Base-by-base conservation (phyloP, 768 basidiomycete genomes). In the Pleurotus djamor region DNA sequence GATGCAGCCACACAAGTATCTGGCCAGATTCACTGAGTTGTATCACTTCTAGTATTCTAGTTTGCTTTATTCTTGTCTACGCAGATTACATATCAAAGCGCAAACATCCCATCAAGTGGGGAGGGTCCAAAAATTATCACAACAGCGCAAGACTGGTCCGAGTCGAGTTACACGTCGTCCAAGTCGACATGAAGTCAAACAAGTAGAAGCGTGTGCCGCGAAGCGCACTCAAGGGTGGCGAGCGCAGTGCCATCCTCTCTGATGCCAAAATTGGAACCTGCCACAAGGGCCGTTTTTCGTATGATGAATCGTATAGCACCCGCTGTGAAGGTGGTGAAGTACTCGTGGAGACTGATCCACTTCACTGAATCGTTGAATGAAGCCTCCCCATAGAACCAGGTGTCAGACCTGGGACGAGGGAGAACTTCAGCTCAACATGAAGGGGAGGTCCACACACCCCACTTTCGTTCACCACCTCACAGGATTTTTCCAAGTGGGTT, bases 111-210 rank as follows among this genome's bases (percentile, higher is more conserved):
- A 28, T 28, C 21, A 28, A 28, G 21, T 3, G 21, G 21, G 21
- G 21, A 28, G 21, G 3, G 21, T 28, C 21, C 64, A 69, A 71
- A 74, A 70, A 65, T 69, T n/a, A 58, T 63, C 67, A 71, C 74
- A 71, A 78, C 82, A 84, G 83, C 77, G 76, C 73, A 74, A 85
- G 83, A 85, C 80, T 84, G 85, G 83, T 85, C 84, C 83, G 84
- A 85, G 84, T 86, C 81, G 81, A 85, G 83, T 83, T 81, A 69
- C 76, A 71, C 69, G n/a, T n/a, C 2, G n/a, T n/a, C n/a, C 38
- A 64, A 62, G 59, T 65, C 63, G 52, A 28, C 21, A 28, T 28
- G 21, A 28, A 28, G 21, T 28, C 21, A 63, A 63, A 21, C 62
- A 13, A 36, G 33, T 52, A n/a, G 8, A 43, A 36, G 38, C 69